A percentile compares a stretch with the other conserved stretches of the same genome.
Conservation (phyloP, 2,329 filamentous ascomycete species). For the Arachnomyces sp. region DNA sequence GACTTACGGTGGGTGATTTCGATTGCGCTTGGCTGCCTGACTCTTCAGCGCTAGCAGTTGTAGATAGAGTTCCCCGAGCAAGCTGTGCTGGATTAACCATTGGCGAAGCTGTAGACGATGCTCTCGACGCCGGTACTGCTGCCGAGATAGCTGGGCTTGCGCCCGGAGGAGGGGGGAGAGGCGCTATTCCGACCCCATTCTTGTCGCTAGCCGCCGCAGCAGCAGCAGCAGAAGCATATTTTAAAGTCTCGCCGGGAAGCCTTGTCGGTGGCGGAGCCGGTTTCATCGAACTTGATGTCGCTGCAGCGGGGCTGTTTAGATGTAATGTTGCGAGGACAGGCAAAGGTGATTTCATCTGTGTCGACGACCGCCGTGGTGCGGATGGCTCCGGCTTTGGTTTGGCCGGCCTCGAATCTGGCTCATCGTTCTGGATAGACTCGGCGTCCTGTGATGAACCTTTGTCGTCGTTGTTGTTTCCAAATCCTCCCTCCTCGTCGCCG, state of each 20-base stretch:
- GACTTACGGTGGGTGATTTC: slow-evolving; percentile 46
- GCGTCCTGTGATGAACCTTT: slow-evolving; percentile 90
- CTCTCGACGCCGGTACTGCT: slow-evolving; percentile 43
- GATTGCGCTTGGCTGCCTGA: slow-evolving; percentile 32
- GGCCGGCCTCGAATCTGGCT: slow-evolving; percentile 52
- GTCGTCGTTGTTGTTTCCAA: slow-evolving; percentile 75
- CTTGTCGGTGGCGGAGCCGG: slow-evolving; percentile 79
- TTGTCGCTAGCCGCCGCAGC: slow-evolving; percentile 88
- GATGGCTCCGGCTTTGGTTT: slow-evolving; percentile 56
- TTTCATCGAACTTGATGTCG: slow-evolving; percentile 68
- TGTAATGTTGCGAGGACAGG: slow-evolving; percentile 90
- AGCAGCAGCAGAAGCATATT: slow-evolving; percentile 93
- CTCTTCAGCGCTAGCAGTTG: slow-evolving; percentile 35
- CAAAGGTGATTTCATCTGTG: slow-evolving; percentile 86
- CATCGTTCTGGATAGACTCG: slow-evolving; percentile 83
- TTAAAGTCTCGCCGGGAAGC: slow-evolving; percentile 80
- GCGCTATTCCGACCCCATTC: slow-evolving; percentile 81
- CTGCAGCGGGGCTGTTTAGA: slow-evolving; percentile 42
- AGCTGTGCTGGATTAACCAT: slow-evolving; percentile 41
- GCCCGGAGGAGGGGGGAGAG: slow-evolving; percentile 82
- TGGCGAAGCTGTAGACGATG: slow-evolving; percentile 54
- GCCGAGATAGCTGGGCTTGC: slow-evolving; percentile 36
- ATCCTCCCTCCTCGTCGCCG: slow-evolving; percentile 83
- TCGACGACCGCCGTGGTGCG: slow-evolving; percentile 64
- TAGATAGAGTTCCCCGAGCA: slow-evolving; percentile 19